Percentiles rank a stretch among this genome's conserved stretches.
These are phyloP conservation scores for Tolypocladium ophioglossoides DNA, from an alignment of 2,329 filamentous ascomycete species.

Conservation along the genomic window DNA sequence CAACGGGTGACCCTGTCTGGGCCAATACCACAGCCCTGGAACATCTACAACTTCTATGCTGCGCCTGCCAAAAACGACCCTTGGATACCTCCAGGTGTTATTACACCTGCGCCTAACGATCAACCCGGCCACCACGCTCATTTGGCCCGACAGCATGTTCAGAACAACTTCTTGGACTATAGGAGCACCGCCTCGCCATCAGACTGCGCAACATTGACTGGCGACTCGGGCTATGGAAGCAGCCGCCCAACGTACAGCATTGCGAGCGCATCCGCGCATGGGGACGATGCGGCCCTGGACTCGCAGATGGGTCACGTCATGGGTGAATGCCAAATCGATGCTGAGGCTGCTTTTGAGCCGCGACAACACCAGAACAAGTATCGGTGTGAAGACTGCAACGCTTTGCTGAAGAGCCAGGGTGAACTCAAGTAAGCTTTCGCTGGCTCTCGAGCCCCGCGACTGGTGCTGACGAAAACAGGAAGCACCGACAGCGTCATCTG, in stretches of 20 bases:
- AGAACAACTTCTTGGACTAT: conserved; percentile 11
- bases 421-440: conserved; percentile 46
- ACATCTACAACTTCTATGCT: conserved; percentile 23
- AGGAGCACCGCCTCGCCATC: conserved; percentile 21
- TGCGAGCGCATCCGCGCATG: conserved; percentile 31
- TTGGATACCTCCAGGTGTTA: conserved; percentile 28
- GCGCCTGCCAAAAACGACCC: conserved; percentile 25
- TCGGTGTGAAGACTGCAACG: conserved; percentile 29
- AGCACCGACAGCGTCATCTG: conserved; percentile 60
- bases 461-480: conserved; percentile 39
- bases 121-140: conserved; percentile 14
- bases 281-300: conserved; percentile 16
- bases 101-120: conserved; percentile 11
- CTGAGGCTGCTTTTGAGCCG: not conserved
- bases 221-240: conserved; percentile 38
- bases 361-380: conserved; percentile 5
- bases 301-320: conserved; percentile 20
- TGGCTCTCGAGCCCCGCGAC: too few relatives aligned
- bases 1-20: not conserved
- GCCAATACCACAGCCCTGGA: conserved; percentile 7
- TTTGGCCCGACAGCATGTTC: not conserved
- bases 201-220: conserved; percentile 26
- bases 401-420: conserved; percentile 37
- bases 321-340: conserved; percentile 14
- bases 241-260: conserved; percentile 29